phyloP scores from a whole-genome alignment of 306 rosid genomes.

The Parietaria judaica region DNA sequence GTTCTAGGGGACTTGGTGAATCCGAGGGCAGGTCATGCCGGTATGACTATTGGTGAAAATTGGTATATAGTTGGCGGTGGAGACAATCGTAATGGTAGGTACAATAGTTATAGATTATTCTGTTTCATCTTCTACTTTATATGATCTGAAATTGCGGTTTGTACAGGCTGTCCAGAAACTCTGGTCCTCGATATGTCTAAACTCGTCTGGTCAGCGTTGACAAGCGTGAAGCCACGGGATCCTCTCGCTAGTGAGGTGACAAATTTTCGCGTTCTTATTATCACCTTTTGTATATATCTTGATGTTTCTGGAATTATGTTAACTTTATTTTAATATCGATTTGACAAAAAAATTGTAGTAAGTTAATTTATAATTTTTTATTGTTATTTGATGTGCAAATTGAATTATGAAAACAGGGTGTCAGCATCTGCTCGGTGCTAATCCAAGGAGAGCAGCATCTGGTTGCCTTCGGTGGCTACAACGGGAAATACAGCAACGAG shows the following conservation, averaged over 20 bases:
- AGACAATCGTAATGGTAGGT: conserved; percentile 78
- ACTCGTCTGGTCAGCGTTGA: conserved; percentile 75
- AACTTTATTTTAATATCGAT: too few relatives aligned
- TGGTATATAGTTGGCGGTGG: conserved; percentile 98
- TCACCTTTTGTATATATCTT: too few relatives aligned
- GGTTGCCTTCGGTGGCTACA: conserved; percentile 95
- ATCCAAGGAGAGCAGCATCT: conserved; percentile 68
- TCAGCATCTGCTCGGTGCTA: conserved; percentile 56
- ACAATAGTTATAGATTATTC: conserved; percentile 4
- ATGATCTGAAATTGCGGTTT: conserved; percentile 7
- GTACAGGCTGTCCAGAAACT: conserved; percentile 88
- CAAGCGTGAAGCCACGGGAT: conserved; percentile 71
- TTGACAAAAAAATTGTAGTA: neutral
- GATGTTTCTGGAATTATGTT: too few relatives aligned
- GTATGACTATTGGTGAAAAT: conserved; percentile 58
- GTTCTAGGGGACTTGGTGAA: conserved; percentile 69
- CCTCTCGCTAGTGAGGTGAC: conserved; percentile 97
- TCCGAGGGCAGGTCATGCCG: conserved; percentile 97
- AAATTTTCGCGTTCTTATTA: conserved; percentile 16
- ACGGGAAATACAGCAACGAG: conserved; percentile 93
- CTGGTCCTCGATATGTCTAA: conserved; percentile 78
- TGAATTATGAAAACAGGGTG: conserved; percentile 56
- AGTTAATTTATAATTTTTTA: conserved; percentile 12
- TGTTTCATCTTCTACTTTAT: neutral
- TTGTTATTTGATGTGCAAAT: conserved; percentile 13